These are phyloP conservation scores for Ilex aquifolium DNA, from an alignment of 257 asterid species.

Conservation along the genomic window DNA sequence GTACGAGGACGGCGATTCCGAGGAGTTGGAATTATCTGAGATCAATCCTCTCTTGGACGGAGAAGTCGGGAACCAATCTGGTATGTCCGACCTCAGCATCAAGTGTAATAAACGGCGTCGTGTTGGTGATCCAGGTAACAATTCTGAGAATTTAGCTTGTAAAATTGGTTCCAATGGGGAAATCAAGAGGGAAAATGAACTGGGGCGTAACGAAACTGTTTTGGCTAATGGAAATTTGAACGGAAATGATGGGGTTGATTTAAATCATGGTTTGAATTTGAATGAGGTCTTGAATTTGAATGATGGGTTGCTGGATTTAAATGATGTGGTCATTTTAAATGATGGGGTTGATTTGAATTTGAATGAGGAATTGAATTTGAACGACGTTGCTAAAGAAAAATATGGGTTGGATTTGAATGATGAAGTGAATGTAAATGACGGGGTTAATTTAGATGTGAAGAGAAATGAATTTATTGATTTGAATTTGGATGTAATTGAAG, in stretches of 20 bases:
- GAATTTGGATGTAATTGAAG: constrained; percentile 60
- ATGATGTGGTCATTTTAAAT: constrained; percentile 51
- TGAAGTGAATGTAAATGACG: neutral
- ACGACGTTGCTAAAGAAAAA: constrained; percentile 23
- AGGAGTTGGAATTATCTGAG: constrained; percentile 46
- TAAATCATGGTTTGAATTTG: neutral
- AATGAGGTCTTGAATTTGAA: constrained; percentile 37
- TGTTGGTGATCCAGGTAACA: constrained; percentile 29
- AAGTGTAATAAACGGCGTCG: constrained; percentile 40
- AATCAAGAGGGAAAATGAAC: neutral
- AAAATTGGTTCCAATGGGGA: constrained; percentile 23
- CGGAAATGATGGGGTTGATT: neutral
- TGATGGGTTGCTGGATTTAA: constrained; percentile 31
- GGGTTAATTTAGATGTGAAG: constrained; percentile 3
- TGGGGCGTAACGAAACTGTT: neutral
- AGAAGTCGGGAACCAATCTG: constrained; percentile 10
- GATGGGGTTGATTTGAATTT: constrained; percentile 29
- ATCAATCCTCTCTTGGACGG: constrained; percentile 32
- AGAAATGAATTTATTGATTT: constrained; percentile 50
- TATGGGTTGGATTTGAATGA: constrained; percentile 9
- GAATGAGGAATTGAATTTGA: constrained; percentile 22
- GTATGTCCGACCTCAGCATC: constrained; percentile 15
- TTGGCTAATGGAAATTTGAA: neutral
- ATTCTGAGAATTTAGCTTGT: constrained; percentile 23
- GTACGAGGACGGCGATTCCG: constrained; percentile 69